Conservation (phyloP, 2,329 filamentous ascomycete genomes). For the Aspergillus novoparasiticus region DNA sequence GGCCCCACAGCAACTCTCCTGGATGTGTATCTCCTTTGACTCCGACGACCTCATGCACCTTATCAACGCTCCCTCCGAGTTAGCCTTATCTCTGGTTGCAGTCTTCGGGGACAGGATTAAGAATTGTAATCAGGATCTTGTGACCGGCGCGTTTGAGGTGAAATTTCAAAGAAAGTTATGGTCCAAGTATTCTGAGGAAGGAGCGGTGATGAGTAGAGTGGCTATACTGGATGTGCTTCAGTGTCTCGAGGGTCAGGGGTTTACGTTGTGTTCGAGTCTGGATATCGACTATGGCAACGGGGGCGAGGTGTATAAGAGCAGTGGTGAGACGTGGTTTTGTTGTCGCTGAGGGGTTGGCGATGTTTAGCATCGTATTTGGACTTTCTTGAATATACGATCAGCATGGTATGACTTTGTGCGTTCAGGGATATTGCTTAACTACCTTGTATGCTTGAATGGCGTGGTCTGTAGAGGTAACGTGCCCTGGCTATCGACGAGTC, state of each 20-base stretch:
- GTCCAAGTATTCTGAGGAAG: neutral
- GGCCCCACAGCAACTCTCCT: neutral
- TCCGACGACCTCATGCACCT: neutral
- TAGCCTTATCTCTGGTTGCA: neutral
- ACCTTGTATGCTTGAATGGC: too few relatives aligned
- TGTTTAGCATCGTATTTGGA: neutral
- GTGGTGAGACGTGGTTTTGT: neutral
- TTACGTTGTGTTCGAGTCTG: neutral
- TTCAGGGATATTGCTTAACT: conserved; percentile 19
- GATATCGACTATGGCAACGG: neutral
- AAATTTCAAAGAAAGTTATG: neutral
- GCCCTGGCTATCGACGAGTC: too few relatives aligned
- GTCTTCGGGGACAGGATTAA: neutral
- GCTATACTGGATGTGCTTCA: neutral
- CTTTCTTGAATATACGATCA: too few relatives aligned
- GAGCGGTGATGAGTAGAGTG: neutral
- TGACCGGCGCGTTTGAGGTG: neutral
- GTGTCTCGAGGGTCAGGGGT: neutral
- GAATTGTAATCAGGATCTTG: neutral
- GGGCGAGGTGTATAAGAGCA: neutral
- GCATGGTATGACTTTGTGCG: too few relatives aligned
- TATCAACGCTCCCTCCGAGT: neutral
- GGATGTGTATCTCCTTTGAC: neutral
- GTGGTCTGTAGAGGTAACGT: too few relatives aligned
- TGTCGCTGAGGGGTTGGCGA: neutral